phyloP scores from a whole-genome alignment of 345 rosid genomes.

The Bruguiera sexangula region DNA sequence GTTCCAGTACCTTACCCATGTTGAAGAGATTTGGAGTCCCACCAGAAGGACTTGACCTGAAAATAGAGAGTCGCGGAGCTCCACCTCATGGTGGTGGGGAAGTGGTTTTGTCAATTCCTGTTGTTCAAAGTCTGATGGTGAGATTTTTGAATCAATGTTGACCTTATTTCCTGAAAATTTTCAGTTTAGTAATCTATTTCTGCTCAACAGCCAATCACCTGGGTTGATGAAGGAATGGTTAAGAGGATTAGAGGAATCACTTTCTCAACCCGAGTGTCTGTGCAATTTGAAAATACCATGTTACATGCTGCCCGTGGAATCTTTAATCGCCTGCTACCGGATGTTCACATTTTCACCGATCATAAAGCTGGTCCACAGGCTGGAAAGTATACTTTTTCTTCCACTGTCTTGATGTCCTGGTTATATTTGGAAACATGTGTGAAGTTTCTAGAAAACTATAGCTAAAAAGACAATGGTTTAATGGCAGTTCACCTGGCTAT shows the following conservation, averaged over 20 bases:
- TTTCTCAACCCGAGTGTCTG: constrained; percentile 69
- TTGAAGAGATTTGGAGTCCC: constrained; percentile 76
- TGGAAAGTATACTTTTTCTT: constrained; percentile 67
- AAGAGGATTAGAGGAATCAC: constrained; percentile 83
- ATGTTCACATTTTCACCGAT: constrained; percentile 74
- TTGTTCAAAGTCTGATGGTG: constrained; percentile 51
- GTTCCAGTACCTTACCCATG: constrained; percentile 59
- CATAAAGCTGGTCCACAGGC: constrained; percentile 69
- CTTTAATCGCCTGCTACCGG: constrained; percentile 78
- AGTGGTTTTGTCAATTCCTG: constrained; percentile 62
- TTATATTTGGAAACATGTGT: neutral
- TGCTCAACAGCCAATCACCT: constrained; percentile 55
- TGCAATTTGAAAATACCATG: constrained; percentile 73
- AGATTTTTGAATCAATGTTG: constrained; percentile 13
- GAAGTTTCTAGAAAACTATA: neutral
- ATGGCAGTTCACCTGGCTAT: constrained; percentile 84
- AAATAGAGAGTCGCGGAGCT: constrained; percentile 72
- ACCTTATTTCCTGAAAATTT: neutral
- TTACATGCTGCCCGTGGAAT: constrained; percentile 85
- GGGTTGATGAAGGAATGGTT: constrained; percentile 91
- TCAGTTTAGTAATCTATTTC: constrained; percentile 9
- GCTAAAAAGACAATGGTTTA: constrained; percentile 15
- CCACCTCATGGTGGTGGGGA: constrained; percentile 89
- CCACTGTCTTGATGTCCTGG: neutral
- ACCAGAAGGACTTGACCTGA: constrained; percentile 65